Percentiles rank a stretch among this genome's conserved stretches.
These are phyloP conservation scores for Serendipita vermifera DNA, from an alignment of 768 basidiomycete genomes.

Conservation along the genomic window DNA sequence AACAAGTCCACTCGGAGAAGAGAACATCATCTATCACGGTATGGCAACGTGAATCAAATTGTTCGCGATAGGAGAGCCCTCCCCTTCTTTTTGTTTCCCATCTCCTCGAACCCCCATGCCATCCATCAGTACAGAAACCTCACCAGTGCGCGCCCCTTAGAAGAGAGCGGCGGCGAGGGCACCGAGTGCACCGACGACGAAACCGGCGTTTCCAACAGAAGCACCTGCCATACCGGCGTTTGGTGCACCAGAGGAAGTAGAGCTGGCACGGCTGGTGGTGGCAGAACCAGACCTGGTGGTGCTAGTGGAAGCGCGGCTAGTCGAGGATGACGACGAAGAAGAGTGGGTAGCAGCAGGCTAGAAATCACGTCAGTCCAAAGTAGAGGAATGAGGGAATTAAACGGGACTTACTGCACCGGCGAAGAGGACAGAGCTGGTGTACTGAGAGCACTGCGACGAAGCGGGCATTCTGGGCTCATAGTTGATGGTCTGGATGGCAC, in stretches of 20 bases:
- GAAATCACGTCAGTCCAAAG: too few species aligned
- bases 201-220: not conserved
- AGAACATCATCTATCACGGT: too few species aligned
- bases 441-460: slow-evolving; percentile 19
- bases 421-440: slow-evolving; percentile 16
- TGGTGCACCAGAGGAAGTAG: too few species aligned
- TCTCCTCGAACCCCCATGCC: too few species aligned
- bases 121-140: too few species aligned
- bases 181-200: not conserved
- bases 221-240: too few species aligned
- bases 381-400: too few species aligned
- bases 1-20: too few species aligned
- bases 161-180: not conserved
- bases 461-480: slow-evolving; percentile 22
- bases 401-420: slow-evolving; percentile 7
- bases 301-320: not conserved
- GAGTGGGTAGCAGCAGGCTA: not conserved
- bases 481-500: slow-evolving; percentile 30
- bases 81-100: too few species aligned
- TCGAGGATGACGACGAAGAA: not conserved
- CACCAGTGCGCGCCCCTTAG: too few species aligned
- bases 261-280: not conserved
- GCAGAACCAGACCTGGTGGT: not conserved
- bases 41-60: too few species aligned
- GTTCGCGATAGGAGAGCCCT: too few species aligned